Evolutionary conservation across 257 asterid genomes (phyloP), one percentile per base, ranked within the genome.

Genomic region (Nicotiana tabacum): DNA sequence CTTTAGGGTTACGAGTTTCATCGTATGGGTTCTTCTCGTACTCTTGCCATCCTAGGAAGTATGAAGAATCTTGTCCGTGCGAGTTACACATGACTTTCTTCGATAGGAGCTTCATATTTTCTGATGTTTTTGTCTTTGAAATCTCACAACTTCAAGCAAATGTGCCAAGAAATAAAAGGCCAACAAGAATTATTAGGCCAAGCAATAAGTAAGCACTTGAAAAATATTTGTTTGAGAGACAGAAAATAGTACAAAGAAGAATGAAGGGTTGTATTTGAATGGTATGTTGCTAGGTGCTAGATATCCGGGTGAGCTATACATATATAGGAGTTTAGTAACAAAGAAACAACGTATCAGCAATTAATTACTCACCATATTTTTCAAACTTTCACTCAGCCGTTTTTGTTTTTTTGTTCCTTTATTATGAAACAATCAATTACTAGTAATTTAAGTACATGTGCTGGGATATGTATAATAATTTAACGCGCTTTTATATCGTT

Each of bases 11-110:
- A 9, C 32, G 70, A 70, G 53, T 37, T 60, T 83, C 88, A 82
- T 86, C 77, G 60, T 80, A 84, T 5, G 91, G 89, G 58, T 88
- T 86, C 48, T 88, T 88, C 89, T 88, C 87, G 43, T 88, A 88
- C 72, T 88, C 91, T 55, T 86, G 78, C 91, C 91, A 88, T 33
- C 91, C 89, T 35, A 84, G 78, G 83, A 88, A 88, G 68, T 86
- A 88, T 4, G 91, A 88, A 29, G 89, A 88, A 78, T 85, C 91
- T 70, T 88, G 91, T 55, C 91, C 91, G 51, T 88, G 91, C 9
- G 88, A 77, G 53, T 88, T 85, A 77, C 87, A 85, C 74, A 76
- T 86, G 74, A 82, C 88, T 80, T 86, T 86, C 58, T 76, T 84
- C 0, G 89, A 88, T 77, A 88, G 61, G 32, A 84, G 53, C 88